phyloP scores from a whole-genome alignment of 352 stramenopile genomes.

The Phytophthora hybrid region DNA sequence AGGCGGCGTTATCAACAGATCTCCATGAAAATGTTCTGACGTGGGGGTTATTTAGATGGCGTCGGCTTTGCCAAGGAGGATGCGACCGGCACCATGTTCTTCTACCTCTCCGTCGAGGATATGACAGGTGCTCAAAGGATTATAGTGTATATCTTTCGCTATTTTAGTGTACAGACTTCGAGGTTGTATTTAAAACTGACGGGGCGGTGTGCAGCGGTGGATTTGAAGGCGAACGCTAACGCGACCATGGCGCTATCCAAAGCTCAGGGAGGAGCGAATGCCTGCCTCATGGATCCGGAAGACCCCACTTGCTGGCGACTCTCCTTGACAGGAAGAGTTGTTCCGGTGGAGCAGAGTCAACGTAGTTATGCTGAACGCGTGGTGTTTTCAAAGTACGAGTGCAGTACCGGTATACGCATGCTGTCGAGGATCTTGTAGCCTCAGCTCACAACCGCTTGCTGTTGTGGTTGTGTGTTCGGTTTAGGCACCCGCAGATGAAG shows the following conservation, averaged over 20 bases:
- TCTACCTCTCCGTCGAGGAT: slow-evolving; percentile 68
- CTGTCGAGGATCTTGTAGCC: background rate
- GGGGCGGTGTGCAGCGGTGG: slow-evolving; percentile 34
- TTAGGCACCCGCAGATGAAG: slow-evolving; percentile 74
- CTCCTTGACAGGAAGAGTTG: slow-evolving; percentile 58
- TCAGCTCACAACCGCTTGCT: background rate
- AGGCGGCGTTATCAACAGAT: slow-evolving; percentile 4
- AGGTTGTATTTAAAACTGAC: background rate
- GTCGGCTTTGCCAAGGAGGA: slow-evolving; percentile 53
- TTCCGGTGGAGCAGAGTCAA: slow-evolving; percentile 43
- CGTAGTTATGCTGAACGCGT: slow-evolving; percentile 55
- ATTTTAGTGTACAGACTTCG: background rate
- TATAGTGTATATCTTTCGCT: background rate
- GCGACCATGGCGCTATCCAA: slow-evolving; percentile 67
- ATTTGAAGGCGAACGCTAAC: slow-evolving; percentile 59
- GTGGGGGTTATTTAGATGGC: slow-evolving; percentile 46
- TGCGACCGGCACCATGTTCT: slow-evolving; percentile 69
- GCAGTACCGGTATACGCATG: background rate
- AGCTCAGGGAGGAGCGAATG: slow-evolving; percentile 50
- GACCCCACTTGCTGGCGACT: slow-evolving; percentile 79
- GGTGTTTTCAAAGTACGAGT: slow-evolving; percentile 62
- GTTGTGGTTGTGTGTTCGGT: background rate
- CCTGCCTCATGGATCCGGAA: slow-evolving; percentile 69
- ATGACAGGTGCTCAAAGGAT: slow-evolving; percentile 22
- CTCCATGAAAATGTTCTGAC: background rate